Evolutionary conservation across 495 filamentous ascomycete genomes (phyloP).

Genomic region (Pyrenopolyporus hunteri): DNA sequence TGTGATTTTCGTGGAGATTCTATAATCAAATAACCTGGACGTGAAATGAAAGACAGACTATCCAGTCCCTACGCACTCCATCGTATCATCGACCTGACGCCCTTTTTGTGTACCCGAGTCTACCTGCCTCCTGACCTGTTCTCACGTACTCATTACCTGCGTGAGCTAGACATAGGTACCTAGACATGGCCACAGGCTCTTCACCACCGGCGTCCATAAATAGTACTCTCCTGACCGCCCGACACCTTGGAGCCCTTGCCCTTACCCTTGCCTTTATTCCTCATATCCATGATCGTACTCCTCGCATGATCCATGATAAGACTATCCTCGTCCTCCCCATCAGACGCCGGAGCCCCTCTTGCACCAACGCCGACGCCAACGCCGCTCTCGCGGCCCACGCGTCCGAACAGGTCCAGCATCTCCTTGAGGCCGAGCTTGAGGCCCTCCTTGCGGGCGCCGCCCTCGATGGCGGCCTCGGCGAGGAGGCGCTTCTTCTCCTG

Average conservation of each 20-base stretch:
- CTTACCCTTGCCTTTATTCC: conserved; percentile 8
- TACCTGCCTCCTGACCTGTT: too few relatives aligned
- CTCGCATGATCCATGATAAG: conserved; percentile 28
- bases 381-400: conserved; percentile 46
- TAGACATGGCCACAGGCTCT: too few relatives aligned
- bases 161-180: too few relatives aligned
- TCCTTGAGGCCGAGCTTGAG: conserved; percentile 91
- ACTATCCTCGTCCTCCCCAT: not conserved
- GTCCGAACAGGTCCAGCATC: conserved; percentile 86
- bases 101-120: too few relatives aligned
- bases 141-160: not conserved
- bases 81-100: too few relatives aligned
- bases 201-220: conserved; percentile 52
- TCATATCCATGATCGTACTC: conserved; percentile 9
- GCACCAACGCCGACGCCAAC: not conserved
- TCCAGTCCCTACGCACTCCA: too few relatives aligned
- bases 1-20: too few relatives aligned
- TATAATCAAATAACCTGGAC: too few relatives aligned
- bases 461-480: conserved; percentile 83
- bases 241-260: not conserved
- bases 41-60: too few relatives aligned
- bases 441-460: conserved; percentile 63
- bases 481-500: conserved; percentile 92
- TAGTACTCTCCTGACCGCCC: conserved; percentile 37
- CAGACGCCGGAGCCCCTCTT: conserved; percentile 2